Percentiles rank a stretch among this genome's conserved stretches.
These are phyloP conservation scores for Heliosperma pusillum DNA, from an alignment of 148 eudicot species.

Conservation along the genomic window DNA sequence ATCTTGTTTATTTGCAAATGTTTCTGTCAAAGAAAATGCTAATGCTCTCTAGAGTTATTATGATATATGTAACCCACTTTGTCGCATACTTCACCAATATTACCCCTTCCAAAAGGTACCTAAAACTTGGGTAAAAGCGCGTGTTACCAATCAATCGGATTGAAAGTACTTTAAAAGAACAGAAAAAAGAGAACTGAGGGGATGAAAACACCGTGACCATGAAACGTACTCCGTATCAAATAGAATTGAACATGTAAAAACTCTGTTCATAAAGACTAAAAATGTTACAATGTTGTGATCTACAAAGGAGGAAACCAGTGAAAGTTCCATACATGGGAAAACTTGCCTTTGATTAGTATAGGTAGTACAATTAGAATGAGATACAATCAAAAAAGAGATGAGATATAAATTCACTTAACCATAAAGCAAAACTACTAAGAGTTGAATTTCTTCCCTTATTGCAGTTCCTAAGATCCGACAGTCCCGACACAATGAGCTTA, in stretches of 20 bases:
- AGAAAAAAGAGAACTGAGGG: not conserved
- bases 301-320: conserved; percentile 22
- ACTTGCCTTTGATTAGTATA: conserved; percentile 22
- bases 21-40: no score
- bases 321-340: conserved; percentile 21
- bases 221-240: no score
- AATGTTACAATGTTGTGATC: conserved; percentile 28
- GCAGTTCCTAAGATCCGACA: not conserved
- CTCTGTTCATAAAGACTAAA: conserved; percentile 21
- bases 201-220: not conserved
- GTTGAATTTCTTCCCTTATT: not conserved
- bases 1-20: no score
- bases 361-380: conserved; percentile 29
- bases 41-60: no score
- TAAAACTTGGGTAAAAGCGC: no score
- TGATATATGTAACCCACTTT: no score
- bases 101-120: no score
- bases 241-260: conserved; percentile 9
- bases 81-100: no score
- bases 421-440: conserved; percentile 13
- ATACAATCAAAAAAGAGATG: conserved; percentile 1
- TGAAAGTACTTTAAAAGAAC: no score
- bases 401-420: conserved; percentile 19
- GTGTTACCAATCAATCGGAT: not conserved
- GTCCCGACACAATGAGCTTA: conserved; percentile 1